Evolutionary conservation across 2,329 filamentous ascomycete species (phyloP).

Genomic region (Fusarium armeniacum): DNA sequence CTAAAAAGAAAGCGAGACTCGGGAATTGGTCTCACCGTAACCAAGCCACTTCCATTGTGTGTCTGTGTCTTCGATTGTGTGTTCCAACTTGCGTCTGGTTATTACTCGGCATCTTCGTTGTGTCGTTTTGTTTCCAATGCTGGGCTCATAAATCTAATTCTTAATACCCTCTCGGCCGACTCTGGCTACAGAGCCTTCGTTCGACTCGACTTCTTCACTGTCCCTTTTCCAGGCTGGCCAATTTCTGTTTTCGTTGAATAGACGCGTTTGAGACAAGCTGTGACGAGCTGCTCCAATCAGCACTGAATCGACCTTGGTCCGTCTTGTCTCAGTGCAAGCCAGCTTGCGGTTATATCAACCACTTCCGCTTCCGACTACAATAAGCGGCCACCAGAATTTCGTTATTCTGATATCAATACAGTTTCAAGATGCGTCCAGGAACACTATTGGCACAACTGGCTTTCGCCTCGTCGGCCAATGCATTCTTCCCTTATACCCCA

Average conservation of each 20-base stretch:
- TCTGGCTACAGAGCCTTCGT: slow-evolving; percentile 32
- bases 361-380: slow-evolving; percentile 11
- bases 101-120: slow-evolving; percentile 41
- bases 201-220: slow-evolving; percentile 18
- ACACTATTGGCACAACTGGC: slow-evolving; percentile 61
- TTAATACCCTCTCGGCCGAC: slow-evolving; percentile 46
- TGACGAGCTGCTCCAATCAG: slow-evolving; percentile 37
- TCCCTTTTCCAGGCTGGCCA: neutral
- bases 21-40: slow-evolving; percentile 36
- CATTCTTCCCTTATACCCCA: slow-evolving; percentile 64
- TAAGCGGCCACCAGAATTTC: slow-evolving; percentile 4
- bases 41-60: slow-evolving; percentile 40
- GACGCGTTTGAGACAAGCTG: slow-evolving; percentile 44
- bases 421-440: slow-evolving; percentile 58
- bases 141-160: slow-evolving; percentile 52
- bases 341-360: slow-evolving; percentile 27
- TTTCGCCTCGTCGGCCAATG: slow-evolving; percentile 60
- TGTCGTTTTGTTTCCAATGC: slow-evolving; percentile 47
- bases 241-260: slow-evolving; percentile 21
- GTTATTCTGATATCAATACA: slow-evolving; percentile 19
- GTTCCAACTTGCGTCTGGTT: slow-evolving; percentile 29
- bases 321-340: slow-evolving; percentile 20
- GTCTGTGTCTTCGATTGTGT: slow-evolving; percentile 36
- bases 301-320: slow-evolving; percentile 11
- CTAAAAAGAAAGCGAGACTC: slow-evolving; percentile 29